Evolutionary conservation across 768 basidiomycete species (phyloP).

Genomic region (Mycena maculata): DNA sequence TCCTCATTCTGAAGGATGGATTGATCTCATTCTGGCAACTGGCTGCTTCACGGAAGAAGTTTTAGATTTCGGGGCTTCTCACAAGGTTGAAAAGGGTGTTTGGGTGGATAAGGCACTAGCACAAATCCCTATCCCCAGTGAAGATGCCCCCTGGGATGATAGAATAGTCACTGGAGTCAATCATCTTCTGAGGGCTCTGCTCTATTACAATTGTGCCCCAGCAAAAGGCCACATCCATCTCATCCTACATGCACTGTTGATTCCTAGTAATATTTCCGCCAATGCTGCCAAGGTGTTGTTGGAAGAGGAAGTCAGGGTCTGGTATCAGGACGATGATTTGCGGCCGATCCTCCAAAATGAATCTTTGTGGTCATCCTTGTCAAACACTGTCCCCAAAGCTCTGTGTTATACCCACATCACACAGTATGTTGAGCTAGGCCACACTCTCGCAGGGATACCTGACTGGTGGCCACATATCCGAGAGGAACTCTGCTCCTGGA

Average conservation of each 20-base stretch:
- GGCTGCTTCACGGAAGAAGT: not conserved
- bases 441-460: not conserved
- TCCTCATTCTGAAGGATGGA: not conserved
- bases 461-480: not conserved
- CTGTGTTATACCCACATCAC: not conserved
- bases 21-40: not conserved
- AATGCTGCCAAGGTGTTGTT: not conserved
- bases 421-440: not conserved
- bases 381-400: too few species aligned
- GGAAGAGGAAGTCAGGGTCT: not conserved
- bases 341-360: not conserved
- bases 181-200: not conserved
- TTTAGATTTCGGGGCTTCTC: not conserved
- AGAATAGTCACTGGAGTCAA: not conserved
- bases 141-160: not conserved
- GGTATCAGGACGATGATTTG: not conserved
- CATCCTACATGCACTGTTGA: not conserved
- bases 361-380: constrained; percentile 1
- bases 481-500: constrained; percentile 9
- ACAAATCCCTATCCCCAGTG: not conserved
- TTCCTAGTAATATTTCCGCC: not conserved
- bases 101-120: constrained; percentile 5
- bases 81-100: not conserved
- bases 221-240: not conserved
- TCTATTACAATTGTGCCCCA: not conserved